Evolutionary conservation across 306 rosid genomes (phyloP).

Genomic region (Sindora glabra): DNA sequence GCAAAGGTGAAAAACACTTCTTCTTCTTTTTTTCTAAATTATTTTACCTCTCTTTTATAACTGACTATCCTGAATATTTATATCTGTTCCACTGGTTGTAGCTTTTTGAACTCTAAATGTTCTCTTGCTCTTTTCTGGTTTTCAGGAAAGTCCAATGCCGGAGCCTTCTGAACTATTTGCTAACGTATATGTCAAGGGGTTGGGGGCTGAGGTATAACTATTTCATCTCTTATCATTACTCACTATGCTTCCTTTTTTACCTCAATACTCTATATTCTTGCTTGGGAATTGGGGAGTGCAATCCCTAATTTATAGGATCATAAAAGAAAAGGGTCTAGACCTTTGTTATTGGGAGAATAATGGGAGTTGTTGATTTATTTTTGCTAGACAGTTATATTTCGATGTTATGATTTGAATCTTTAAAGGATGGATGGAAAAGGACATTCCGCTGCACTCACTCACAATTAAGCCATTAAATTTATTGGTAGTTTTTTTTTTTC

Average conservation of each 20-base stretch:
- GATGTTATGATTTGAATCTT: no score
- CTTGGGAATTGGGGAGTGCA: no score
- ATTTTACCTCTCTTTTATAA: not conserved
- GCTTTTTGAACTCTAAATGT: conserved; percentile 2
- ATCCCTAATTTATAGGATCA: not conserved
- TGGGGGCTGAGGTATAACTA: conserved; percentile 62
- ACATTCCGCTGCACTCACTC: not conserved
- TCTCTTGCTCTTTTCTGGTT: conserved; percentile 17
- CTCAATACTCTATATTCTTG: no score
- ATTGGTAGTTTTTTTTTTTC: not conserved
- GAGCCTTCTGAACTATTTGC: conserved; percentile 64
- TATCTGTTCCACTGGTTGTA: not conserved
- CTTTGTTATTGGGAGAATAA: not conserved
- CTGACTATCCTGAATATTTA: not conserved
- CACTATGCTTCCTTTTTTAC: not conserved
- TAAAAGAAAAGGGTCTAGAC: no score
- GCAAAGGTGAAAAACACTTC: conserved; percentile 61
- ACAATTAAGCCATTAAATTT: no score
- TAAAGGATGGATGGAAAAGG: not conserved
- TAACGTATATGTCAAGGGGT: conserved; percentile 60
- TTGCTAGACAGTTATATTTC: no score
- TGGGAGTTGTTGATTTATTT: not conserved
- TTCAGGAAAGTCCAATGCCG: conserved; percentile 83
- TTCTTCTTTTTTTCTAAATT: not conserved
- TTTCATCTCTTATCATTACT: not conserved